Evolutionary conservation across 2,329 filamentous ascomycete genomes (phyloP).

Genomic region (Endoconidiophora laricicola): DNA sequence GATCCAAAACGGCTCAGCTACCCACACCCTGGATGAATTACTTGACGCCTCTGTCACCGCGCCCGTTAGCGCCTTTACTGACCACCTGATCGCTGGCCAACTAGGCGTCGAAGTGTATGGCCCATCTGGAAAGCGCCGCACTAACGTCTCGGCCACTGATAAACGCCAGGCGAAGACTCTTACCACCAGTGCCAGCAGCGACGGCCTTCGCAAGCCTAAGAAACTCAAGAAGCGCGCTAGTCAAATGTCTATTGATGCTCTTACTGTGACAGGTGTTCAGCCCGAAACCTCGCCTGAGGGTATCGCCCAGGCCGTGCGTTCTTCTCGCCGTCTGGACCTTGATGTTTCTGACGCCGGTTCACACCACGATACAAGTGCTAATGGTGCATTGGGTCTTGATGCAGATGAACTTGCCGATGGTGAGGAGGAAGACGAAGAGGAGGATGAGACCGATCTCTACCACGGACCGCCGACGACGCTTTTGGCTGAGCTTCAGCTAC

Average conservation of each 20-base stretch:
- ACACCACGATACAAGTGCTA: constrained; percentile 6
- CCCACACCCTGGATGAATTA: constrained; percentile 77
- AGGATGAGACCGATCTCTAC: constrained; percentile 33
- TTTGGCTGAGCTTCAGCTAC: constrained; percentile 76
- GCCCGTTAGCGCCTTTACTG: constrained; percentile 80
- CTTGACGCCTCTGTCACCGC: constrained; percentile 77
- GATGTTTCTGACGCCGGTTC: constrained; percentile 8
- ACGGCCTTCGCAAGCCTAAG: constrained; percentile 8
- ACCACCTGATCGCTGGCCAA: constrained; percentile 67
- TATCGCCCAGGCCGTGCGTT: constrained; percentile 1
- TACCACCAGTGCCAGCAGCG: constrained; percentile 4
- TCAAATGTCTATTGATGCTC: constrained; percentile 9
- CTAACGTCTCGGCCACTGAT: constrained; percentile 22
- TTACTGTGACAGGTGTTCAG: not conserved
- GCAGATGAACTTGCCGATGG: constrained; percentile 14
- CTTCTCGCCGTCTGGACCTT: constrained; percentile 7
- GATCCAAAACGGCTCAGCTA: constrained; percentile 63
- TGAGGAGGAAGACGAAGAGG: constrained; percentile 25
- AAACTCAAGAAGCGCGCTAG: constrained; percentile 9
- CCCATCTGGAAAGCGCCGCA: constrained; percentile 20
- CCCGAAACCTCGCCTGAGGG: not conserved
- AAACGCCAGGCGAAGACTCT: constrained; percentile 21
- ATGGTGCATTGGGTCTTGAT: not conserved
- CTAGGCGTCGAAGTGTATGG: constrained; percentile 63
- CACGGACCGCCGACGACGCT: constrained; percentile 73